Conservation (phyloP, 2,329 filamentous ascomycete species). For the Magnaporthales sp. region DNA sequence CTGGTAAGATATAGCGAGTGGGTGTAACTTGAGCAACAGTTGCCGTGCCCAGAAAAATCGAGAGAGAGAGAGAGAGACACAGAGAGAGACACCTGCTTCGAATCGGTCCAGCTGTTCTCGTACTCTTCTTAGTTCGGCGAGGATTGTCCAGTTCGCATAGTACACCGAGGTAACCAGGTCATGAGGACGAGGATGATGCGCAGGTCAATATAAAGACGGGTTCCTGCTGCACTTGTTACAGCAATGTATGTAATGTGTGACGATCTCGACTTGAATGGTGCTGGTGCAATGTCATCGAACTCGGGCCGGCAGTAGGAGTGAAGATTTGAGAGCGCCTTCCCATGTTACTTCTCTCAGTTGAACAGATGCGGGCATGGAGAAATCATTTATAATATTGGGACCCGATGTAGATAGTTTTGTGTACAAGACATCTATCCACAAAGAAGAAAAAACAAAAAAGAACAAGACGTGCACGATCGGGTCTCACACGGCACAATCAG, state of each 20-base stretch:
- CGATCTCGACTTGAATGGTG: not conserved
- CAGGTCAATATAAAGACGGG: constrained; percentile 7
- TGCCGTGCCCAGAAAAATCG: not conserved
- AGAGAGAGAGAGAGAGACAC: not conserved
- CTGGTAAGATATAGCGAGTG: not conserved
- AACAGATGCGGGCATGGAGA: not conserved
- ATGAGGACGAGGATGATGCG: not conserved
- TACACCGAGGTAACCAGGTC: not conserved
- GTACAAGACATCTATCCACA: not conserved
- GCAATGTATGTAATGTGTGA: not conserved
- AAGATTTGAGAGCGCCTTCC: not conserved
- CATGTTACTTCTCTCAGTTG: not conserved
- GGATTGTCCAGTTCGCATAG: not conserved
- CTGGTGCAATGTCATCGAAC: not conserved
- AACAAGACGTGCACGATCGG: not conserved
- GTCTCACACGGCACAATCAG: not conserved
- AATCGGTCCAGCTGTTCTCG: not conserved
- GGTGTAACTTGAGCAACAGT: not conserved
- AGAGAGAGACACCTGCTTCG: not conserved
- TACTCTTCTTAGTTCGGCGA: not conserved
- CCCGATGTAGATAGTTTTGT: not conserved
- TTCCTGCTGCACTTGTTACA: not conserved
- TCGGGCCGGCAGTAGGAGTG: not conserved
- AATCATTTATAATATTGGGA: not conserved
- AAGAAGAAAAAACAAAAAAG: not conserved